These are phyloP conservation scores for Gossypium mustelinum DNA, from an alignment of 345 rosid genomes.

Conservation along the genomic window DNA sequence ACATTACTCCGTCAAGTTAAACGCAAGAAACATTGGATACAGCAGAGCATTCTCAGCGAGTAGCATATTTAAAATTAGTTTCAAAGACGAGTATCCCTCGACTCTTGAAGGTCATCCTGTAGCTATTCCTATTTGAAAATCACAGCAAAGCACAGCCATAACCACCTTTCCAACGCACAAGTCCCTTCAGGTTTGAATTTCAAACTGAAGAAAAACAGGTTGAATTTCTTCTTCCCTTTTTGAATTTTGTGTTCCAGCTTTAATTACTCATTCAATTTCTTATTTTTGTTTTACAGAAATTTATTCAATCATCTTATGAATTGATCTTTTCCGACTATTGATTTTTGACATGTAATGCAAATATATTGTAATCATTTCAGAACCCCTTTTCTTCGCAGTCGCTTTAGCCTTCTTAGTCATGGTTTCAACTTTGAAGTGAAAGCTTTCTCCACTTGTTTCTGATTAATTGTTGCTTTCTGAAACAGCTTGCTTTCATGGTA, in stretches of 20 bases:
- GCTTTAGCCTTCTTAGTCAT: neutral
- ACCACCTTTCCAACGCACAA: neutral
- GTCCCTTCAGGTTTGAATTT: neutral
- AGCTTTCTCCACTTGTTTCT: neutral
- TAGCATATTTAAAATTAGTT: no score
- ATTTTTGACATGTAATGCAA: neutral
- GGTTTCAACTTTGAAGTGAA: neutral
- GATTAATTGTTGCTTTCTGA: neutral
- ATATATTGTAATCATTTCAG: neutral
- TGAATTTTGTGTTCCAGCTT: neutral
- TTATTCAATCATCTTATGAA: neutral
- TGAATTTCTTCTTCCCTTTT: neutral
- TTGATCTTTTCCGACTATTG: neutral
- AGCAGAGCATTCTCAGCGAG: no score
- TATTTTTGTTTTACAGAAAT: neutral
- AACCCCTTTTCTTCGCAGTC: neutral
- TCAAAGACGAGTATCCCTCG: no score
- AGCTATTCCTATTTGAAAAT: neutral
- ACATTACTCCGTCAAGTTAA: no score
- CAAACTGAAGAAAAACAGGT: neutral
- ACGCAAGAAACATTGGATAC: no score
- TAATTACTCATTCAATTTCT: neutral
- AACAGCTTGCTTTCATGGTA: slow-evolving; percentile 5
- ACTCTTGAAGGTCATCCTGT: no score
- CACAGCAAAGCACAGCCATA: neutral